Evolutionary conservation across 257 asterid genomes (phyloP).

Genomic region (Haberlea rhodopensis): DNA sequence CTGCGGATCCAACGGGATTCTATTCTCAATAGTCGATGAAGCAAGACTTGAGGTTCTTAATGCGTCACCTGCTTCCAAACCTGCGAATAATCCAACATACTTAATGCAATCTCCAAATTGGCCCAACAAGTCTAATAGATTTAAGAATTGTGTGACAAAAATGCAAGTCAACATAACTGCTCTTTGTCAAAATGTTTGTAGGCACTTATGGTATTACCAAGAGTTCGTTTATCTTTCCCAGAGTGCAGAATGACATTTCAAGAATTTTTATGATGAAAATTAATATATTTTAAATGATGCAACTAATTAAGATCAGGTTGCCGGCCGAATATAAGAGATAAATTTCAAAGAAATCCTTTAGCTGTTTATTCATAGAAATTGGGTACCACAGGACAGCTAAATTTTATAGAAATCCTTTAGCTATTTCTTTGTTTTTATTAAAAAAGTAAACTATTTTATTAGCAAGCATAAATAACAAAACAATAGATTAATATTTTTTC

Average conservation of each 20-base stretch:
- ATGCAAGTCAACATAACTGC: conserved; percentile 15
- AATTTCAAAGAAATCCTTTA: no score
- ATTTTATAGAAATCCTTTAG: not conserved
- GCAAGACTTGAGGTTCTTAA: conserved; percentile 42
- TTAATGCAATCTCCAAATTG: conserved; percentile 14
- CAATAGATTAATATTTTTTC: not conserved
- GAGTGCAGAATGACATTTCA: not conserved
- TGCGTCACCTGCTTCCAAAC: conserved; percentile 52
- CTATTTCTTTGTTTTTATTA: not conserved
- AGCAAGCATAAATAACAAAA: not conserved
- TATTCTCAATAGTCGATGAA: conserved; percentile 57
- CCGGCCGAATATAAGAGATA: not conserved
- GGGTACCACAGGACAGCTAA: not conserved
- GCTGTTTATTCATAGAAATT: no score
- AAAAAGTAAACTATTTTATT: not conserved
- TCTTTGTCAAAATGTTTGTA: not conserved
- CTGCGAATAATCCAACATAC: conserved; percentile 36
- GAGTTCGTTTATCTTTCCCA: conserved; percentile 18
- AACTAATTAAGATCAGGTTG: not conserved
- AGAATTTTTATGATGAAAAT: conserved; percentile 13
- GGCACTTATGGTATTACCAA: not conserved
- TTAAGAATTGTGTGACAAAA: not conserved
- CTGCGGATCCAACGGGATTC: conserved; percentile 47
- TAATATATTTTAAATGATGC: not conserved
- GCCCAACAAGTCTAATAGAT: not conserved